Conservation (phyloP, 306 rosid species). For the Prunus fruticosa region DNA sequence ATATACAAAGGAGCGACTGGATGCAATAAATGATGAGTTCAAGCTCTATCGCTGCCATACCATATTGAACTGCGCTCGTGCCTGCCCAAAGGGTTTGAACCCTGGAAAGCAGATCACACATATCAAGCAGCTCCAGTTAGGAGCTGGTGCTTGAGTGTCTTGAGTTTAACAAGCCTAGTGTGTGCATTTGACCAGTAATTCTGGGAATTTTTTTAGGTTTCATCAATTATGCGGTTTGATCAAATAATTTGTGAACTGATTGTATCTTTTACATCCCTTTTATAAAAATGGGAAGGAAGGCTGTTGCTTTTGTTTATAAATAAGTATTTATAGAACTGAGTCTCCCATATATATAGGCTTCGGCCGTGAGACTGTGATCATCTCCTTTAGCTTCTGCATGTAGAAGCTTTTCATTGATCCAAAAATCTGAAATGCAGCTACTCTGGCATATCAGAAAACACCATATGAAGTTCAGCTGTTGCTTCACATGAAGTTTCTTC, state of each 20-base stretch:
- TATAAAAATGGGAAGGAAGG: slow-evolving; percentile 33
- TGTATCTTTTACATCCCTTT: slow-evolving; percentile 26
- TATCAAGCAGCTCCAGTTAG: slow-evolving; percentile 69
- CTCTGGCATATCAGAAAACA: background rate
- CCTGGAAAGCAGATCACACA: slow-evolving; percentile 89
- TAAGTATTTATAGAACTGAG: slow-evolving; percentile 29
- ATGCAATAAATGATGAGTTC: slow-evolving; percentile 86
- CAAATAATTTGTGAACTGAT: slow-evolving; percentile 42
- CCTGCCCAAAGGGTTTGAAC: slow-evolving; percentile 97
- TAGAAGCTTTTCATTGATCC: background rate
- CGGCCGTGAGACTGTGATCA: background rate
- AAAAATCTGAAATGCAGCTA: background rate
- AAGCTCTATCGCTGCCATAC: slow-evolving; percentile 99
- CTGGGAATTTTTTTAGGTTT: slow-evolving; percentile 32
- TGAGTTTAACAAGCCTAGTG: slow-evolving; percentile 19
- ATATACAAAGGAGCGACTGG: slow-evolving; percentile 86
- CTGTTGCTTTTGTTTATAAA: slow-evolving; percentile 23
- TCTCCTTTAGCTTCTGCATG: background rate
- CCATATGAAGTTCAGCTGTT: background rate
- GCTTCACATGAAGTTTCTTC: too few relatives aligned
- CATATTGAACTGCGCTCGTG: slow-evolving; percentile 92
- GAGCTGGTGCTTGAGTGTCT: slow-evolving; percentile 11
- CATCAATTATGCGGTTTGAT: slow-evolving; percentile 22
- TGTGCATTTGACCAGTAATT: slow-evolving; percentile 26
- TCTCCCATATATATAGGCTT: background rate